Evolutionary conservation across 176 grass and related monocot genomes (phyloP).

Genomic region (Lolium multiflorum): DNA sequence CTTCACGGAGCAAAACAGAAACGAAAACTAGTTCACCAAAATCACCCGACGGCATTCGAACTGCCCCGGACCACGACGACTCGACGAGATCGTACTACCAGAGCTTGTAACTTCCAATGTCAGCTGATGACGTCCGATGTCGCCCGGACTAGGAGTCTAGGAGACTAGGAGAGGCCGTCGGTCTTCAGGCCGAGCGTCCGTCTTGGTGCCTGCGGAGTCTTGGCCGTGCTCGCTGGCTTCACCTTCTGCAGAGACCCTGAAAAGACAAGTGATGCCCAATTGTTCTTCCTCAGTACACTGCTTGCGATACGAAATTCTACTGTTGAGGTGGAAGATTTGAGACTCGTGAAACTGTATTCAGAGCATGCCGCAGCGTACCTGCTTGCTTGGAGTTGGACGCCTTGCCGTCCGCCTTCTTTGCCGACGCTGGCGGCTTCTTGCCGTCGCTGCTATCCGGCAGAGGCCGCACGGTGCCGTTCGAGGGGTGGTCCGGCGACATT

Average conservation of each 20-base stretch:
- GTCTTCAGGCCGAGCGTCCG: slow-evolving; percentile 49
- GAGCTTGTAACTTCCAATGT: background rate
- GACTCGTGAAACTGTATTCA: background rate
- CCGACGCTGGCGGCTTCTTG: slow-evolving; percentile 30
- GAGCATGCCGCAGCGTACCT: slow-evolving; percentile 34
- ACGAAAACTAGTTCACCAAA: background rate
- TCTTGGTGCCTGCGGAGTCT: slow-evolving; percentile 34
- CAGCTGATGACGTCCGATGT: background rate
- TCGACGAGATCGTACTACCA: background rate
- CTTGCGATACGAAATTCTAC: background rate
- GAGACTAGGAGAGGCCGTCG: slow-evolving; percentile 39
- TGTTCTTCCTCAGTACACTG: background rate
- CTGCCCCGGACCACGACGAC: background rate
- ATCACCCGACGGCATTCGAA: background rate
- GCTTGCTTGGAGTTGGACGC: slow-evolving; percentile 42
- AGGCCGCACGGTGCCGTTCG: slow-evolving; percentile 38
- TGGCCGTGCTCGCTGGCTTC: slow-evolving; percentile 35
- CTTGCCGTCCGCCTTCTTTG: slow-evolving; percentile 56
- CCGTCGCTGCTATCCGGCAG: slow-evolving; percentile 47
- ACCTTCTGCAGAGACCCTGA: slow-evolving; percentile 47
- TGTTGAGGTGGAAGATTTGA: background rate
- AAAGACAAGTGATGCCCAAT: background rate
- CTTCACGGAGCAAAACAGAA: background rate
- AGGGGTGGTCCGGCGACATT: slow-evolving; percentile 45
- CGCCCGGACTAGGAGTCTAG: background rate